These are phyloP conservation scores for Triglochin maritima DNA, from an alignment of 106 monocot species.

Conservation along the genomic window DNA sequence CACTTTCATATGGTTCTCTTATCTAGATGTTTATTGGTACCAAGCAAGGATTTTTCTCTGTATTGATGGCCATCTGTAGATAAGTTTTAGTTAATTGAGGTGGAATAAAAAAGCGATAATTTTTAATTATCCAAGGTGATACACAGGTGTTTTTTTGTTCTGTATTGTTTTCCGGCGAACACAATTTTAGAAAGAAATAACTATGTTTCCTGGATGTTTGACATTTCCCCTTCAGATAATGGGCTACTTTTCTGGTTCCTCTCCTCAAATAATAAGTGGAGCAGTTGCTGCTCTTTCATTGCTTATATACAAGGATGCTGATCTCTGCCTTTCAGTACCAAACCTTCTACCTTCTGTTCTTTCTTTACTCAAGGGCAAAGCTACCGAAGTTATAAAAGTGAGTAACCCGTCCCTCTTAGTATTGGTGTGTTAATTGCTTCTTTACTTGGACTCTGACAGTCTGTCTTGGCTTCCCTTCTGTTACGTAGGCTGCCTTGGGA, in stretches of 20 bases:
- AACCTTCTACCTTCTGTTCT: constrained; percentile 76
- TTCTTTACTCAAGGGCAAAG: constrained; percentile 62
- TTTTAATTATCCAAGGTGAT: no score
- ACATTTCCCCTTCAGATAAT: constrained; percentile 49
- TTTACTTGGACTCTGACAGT: neutral
- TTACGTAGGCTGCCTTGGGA: constrained; percentile 69
- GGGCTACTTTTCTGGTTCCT: constrained; percentile 89
- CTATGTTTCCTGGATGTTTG: neutral
- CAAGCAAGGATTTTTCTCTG: no score
- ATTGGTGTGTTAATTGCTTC: neutral
- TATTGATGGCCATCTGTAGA: no score
- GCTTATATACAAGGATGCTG: constrained; percentile 69
- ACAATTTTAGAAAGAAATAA: no score
- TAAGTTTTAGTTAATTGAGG: no score
- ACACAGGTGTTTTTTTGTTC: no score
- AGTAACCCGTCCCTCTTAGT: constrained; percentile 10
- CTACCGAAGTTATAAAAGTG: constrained; percentile 82
- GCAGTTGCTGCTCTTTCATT: constrained; percentile 90
- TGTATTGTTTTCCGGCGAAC: no score
- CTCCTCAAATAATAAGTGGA: constrained; percentile 93
- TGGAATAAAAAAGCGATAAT: no score
- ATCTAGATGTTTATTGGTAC: no score
- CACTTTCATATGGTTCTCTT: no score
- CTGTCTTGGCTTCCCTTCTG: neutral
- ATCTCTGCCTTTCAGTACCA: constrained; percentile 53